Conservation (phyloP, 2,329 filamentous ascomycete genomes). For the Graphilbum sp. region DNA sequence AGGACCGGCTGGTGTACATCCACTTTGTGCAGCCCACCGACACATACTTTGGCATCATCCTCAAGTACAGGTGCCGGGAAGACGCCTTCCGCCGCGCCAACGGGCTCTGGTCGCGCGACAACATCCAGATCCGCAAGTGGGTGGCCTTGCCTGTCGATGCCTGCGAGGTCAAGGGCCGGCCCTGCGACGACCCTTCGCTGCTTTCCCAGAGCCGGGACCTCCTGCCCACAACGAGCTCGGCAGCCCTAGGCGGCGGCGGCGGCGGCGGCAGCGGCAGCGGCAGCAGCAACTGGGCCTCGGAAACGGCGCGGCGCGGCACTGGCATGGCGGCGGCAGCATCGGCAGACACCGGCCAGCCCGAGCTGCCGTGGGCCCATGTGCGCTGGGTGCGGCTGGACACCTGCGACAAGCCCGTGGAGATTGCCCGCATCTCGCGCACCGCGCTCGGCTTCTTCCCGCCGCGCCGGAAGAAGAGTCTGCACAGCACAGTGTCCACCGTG, state of each 20-base stretch:
- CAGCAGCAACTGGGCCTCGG: conserved; percentile 2
- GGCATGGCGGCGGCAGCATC: not conserved
- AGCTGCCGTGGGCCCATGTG: conserved; percentile 67
- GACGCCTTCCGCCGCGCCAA: conserved; percentile 76
- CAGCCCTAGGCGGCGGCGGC: too few species aligned
- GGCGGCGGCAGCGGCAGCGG: not conserved
- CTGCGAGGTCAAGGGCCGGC: conserved; percentile 66
- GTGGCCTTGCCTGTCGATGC: conserved; percentile 79
- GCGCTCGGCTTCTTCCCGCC: conserved; percentile 85
- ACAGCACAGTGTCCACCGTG: conserved; percentile 44
- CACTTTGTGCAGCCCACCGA: conserved; percentile 72
- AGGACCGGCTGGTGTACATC: conserved; percentile 75
- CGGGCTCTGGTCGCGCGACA: conserved; percentile 87
- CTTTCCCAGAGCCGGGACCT: conserved; percentile 28
- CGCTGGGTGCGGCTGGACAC: conserved; percentile 75
- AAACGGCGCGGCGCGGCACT: not conserved
- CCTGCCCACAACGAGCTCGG: conserved; percentile 30
- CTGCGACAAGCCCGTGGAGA: conserved; percentile 54
- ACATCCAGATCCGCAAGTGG: conserved; percentile 66
- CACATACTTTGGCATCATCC: conserved; percentile 78
- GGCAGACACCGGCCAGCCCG: conserved; percentile 17
- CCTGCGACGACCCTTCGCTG: conserved; percentile 36
- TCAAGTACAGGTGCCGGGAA: conserved; percentile 77
- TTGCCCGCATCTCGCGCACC: conserved; percentile 66
- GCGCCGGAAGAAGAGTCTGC: conserved; percentile 63